Conservation (phyloP, 352 stramenopile species). For the Pythium volutum region DNA sequence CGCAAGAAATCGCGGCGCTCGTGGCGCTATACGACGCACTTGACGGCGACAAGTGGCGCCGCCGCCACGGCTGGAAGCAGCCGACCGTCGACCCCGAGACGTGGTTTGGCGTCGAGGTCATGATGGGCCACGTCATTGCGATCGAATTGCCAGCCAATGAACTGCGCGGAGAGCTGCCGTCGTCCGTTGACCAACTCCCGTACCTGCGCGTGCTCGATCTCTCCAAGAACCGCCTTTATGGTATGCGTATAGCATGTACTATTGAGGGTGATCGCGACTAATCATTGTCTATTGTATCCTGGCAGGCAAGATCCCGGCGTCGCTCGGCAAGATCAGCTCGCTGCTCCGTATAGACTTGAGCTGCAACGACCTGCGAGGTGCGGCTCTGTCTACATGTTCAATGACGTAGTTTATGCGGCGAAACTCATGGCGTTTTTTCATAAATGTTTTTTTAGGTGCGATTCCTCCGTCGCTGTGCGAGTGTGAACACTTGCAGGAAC, state of each 20-base stretch:
- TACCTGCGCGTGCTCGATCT: constrained; percentile 73
- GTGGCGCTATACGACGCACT: constrained; percentile 73
- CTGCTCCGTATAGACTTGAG: constrained; percentile 71
- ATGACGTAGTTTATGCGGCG: not conserved
- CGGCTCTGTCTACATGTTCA: not conserved
- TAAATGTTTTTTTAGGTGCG: no score
- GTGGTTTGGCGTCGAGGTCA: constrained; percentile 77
- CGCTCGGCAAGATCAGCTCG: constrained; percentile 46
- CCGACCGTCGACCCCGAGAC: constrained; percentile 65
- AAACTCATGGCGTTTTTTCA: not conserved
- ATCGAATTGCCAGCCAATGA: constrained; percentile 73
- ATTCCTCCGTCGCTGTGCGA: constrained; percentile 33
- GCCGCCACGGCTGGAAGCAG: constrained; percentile 75
- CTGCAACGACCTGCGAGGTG: constrained; percentile 73
- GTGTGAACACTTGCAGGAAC: constrained; percentile 65
- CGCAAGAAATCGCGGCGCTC: constrained; percentile 60
- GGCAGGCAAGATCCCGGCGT: constrained; percentile 52
- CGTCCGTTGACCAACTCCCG: constrained; percentile 49
- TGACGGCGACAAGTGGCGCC: constrained; percentile 63
- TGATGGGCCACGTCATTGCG: constrained; percentile 67
- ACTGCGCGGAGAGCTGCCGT: constrained; percentile 35
- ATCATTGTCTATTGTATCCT: no score
- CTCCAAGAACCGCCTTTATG: constrained; percentile 76
- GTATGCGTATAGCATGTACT: constrained; percentile 7
- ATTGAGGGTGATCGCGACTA: not conserved